Evolutionary conservation across 1,284 basidiomycete genomes (phyloP).

Genomic region (Apiotrichum brassicae): DNA sequence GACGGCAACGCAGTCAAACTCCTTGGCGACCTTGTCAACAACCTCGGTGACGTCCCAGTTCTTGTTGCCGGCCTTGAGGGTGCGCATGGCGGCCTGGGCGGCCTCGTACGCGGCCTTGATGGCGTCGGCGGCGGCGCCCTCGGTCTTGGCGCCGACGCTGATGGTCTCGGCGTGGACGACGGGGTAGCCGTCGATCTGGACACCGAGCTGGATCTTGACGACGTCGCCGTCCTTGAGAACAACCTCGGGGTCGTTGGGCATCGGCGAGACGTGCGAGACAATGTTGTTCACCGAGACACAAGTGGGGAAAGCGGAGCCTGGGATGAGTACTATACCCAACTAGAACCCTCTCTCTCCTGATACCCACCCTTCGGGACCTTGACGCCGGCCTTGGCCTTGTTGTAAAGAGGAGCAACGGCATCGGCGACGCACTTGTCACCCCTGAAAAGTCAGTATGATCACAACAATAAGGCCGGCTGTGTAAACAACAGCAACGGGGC

Average conservation of each 20-base stretch:
- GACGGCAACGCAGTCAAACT: conserved; percentile 78
- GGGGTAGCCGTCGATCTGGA: conserved; percentile 81
- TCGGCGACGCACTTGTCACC: conserved; percentile 89
- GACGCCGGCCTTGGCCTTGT: conserved; percentile 78
- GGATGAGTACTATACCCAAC: no score
- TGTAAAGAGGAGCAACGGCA: conserved; percentile 77
- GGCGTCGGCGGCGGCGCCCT: conserved; percentile 79
- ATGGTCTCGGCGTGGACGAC: conserved; percentile 75
- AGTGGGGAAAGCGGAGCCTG: conserved; percentile 91
- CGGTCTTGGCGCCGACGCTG: conserved; percentile 72
- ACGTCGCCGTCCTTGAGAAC: conserved; percentile 84
- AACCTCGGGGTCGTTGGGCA: conserved; percentile 57
- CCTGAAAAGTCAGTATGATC: no score
- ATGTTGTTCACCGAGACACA: conserved; percentile 79
- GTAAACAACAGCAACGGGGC: neutral
- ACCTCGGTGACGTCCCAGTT: conserved; percentile 92
- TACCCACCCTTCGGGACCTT: conserved; percentile 75
- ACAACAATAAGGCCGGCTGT: no score
- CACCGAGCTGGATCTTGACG: conserved; percentile 91
- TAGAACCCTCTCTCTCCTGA: no score
- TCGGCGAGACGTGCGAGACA: conserved; percentile 55
- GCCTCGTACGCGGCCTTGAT: conserved; percentile 90
- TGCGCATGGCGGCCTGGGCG: conserved; percentile 81
- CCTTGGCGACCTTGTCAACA: conserved; percentile 64
- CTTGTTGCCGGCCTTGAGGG: conserved; percentile 81